Evolutionary conservation across 768 basidiomycete genomes (phyloP), one percentile per base, ranked within the genome.

Genomic region (Gloeostereum incarnatum): DNA sequence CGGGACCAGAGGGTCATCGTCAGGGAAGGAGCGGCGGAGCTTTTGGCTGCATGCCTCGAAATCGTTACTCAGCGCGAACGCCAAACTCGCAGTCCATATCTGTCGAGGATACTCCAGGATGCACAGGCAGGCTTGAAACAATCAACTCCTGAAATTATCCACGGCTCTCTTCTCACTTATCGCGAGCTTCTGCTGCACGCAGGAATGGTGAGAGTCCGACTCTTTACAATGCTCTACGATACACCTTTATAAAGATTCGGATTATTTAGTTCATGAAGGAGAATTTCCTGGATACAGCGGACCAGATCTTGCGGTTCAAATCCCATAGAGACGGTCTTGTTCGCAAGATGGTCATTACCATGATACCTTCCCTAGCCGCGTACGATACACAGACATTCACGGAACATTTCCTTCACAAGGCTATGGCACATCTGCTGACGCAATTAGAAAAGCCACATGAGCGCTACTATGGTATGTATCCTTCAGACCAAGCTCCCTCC

Each of bases 361-460:
- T 99, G 53, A 92, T 99, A 31, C 94, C 96, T 1, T 87, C 88
- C 4, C 75, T 98, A 45, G 94, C 93, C 17, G 81, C 83, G 2
- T 99, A 97, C 57, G 91, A 98, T 53, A 88, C 88, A 1, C 80
- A 87, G 54, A 88, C 83, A 1, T 99, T 99, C 51, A 81, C 81
- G 30, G 82, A 86, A 49, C 82, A 87, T 54, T 92, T 89, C 55
- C 70, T 98, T 6, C 89, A 94, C 63, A 85, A 87, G 56, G 79
- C 88, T 8, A 98, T 99, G 96, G 81, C 73, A 0, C 89, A 93
- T 60, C 73, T 99, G 1, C 62, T 94, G 21, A 78, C 78, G 4
- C 87, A 91, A 51, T 69, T 99, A 4, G 83, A 88, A 50, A 96
- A 91, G 60, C 82, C 87, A 0, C 73, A 74, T 35, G 96, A 99